Evolutionary conservation across 2,329 filamentous ascomycete genomes (phyloP).

Genomic region (Pleomassaria siparia): DNA sequence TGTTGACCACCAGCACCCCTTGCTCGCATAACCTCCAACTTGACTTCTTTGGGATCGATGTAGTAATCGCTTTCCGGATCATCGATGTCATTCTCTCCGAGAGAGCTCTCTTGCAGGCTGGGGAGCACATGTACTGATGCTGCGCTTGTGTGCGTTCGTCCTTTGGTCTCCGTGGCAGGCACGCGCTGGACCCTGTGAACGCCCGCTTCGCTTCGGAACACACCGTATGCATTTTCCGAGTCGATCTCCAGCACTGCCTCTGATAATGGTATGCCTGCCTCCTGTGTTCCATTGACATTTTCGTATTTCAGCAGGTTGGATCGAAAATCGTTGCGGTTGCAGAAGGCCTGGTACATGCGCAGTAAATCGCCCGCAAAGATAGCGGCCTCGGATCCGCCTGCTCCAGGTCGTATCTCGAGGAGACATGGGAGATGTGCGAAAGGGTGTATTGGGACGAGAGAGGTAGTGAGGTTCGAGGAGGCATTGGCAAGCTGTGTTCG

Average conservation of each 20-base stretch:
- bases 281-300: constrained; percentile 63
- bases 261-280: constrained; percentile 68
- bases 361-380: constrained; percentile 87
- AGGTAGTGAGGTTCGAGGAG: constrained; percentile 68
- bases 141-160: constrained; percentile 89
- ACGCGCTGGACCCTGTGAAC: constrained; percentile 95
- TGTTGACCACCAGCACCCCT: constrained; percentile 93
- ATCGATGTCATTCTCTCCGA: constrained; percentile 63
- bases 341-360: constrained; percentile 86
- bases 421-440: constrained; percentile 90
- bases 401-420: constrained; percentile 87
- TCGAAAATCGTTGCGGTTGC: constrained; percentile 67
- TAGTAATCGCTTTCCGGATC: constrained; percentile 92
- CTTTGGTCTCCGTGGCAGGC: constrained; percentile 86
- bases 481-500: constrained; percentile 63
- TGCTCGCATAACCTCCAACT: constrained; percentile 85
- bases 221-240: constrained; percentile 74
- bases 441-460: constrained; percentile 83
- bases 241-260: constrained; percentile 88
- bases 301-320: constrained; percentile 78
- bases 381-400: constrained; percentile 86
- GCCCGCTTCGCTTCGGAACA: constrained; percentile 83
- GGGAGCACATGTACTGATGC: constrained; percentile 92
- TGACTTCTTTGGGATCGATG: constrained; percentile 80
- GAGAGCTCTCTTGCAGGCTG: constrained; percentile 65